Evolutionary conservation across 75 land plant species (phyloP).

Genomic region (Isoetes taiwanensis): DNA sequence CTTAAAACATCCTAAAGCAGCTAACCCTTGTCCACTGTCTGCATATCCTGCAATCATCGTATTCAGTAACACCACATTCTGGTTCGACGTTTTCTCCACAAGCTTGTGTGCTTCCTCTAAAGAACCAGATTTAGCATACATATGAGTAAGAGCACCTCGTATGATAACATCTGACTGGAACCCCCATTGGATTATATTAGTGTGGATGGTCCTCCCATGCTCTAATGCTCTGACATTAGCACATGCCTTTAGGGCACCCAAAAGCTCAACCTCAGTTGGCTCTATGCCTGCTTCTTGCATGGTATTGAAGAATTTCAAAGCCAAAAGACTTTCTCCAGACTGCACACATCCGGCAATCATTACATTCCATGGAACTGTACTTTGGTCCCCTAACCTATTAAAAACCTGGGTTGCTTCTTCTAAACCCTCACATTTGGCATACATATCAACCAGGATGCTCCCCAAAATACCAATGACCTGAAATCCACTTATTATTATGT

Average conservation of each 20-base stretch:
- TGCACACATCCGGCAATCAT: neutral
- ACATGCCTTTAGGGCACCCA: constrained; percentile 22
- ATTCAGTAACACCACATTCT: constrained; percentile 33
- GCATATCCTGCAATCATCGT: constrained; percentile 29
- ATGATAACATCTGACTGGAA: constrained; percentile 10
- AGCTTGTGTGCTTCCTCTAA: constrained; percentile 12
- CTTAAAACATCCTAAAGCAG: constrained; percentile 24
- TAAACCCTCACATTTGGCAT: neutral
- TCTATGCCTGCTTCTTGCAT: constrained; percentile 25
- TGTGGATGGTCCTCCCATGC: constrained; percentile 21
- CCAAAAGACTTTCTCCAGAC: constrained; percentile 11
- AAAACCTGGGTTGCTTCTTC: neutral
- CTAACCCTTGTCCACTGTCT: constrained; percentile 21
- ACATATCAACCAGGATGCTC: neutral
- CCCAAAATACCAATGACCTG: neutral
- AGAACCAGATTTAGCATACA: constrained; percentile 33
- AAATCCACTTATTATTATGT: neutral
- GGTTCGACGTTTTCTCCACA: constrained; percentile 15
- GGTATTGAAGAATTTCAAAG: constrained; percentile 21
- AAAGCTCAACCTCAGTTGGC: constrained; percentile 17
- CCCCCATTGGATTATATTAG: constrained; percentile 13
- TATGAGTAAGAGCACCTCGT: constrained; percentile 21
- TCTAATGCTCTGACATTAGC: constrained; percentile 8
- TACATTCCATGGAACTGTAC: neutral
- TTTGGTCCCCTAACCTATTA: neutral